Conservation (phyloP, 345 rosid species). For the Lumnitzera racemosa region DNA sequence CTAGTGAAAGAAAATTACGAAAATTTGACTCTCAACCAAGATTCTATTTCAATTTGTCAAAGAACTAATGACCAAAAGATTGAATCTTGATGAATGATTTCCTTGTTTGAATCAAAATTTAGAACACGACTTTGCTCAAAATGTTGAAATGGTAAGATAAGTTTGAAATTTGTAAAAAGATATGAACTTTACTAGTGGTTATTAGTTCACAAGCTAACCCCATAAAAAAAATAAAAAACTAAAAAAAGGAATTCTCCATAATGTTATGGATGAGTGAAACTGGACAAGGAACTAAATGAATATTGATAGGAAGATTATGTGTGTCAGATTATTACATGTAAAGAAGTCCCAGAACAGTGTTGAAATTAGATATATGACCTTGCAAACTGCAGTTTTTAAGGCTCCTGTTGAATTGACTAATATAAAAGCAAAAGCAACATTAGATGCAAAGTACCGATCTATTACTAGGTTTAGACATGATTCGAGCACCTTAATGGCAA, state of each 20-base stretch:
- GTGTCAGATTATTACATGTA: slow-evolving; percentile 59
- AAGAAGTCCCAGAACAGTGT: slow-evolving; percentile 55
- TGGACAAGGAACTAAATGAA: neutral
- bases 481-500: no score
- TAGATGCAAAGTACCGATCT: neutral
- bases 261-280: neutral
- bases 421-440: slow-evolving; percentile 4
- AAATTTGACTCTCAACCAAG: neutral
- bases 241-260: neutral
- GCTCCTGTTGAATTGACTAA: slow-evolving; percentile 49
- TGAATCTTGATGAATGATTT: no score
- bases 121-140: no score
- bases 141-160: no score
- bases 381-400: slow-evolving; percentile 79
- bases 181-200: no score
- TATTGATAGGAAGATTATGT: neutral
- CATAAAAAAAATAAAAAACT: no score
- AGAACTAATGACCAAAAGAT: no score
- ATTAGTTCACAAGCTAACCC: no score
- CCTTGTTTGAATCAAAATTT: no score
- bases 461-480: no score
- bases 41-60: no score
- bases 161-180: no score
- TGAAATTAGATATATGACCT: slow-evolving; percentile 82
- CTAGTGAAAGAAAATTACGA: neutral